Evolutionary conservation across 345 rosid species (phyloP).

Genomic region (Anacardium occidentale): DNA sequence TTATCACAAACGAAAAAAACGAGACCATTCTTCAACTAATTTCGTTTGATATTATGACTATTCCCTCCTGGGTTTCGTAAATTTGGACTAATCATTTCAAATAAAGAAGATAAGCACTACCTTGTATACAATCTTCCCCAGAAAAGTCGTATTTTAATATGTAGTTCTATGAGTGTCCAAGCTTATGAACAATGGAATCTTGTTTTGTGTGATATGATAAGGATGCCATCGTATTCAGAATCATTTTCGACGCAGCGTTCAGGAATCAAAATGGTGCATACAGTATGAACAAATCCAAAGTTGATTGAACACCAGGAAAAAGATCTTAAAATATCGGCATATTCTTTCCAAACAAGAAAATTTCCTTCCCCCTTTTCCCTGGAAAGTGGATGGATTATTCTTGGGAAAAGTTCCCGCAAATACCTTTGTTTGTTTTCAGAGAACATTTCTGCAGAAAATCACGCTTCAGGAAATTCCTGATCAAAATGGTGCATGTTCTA

Average conservation of each 20-base stretch:
- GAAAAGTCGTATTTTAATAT: too few species aligned
- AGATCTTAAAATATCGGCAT: not conserved
- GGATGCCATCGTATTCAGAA: slow-evolving; percentile 15
- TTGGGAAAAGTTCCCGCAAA: not conserved
- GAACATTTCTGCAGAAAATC: too few species aligned
- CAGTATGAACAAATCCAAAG: too few species aligned
- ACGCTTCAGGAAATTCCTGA: too few species aligned
- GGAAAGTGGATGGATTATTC: slow-evolving; percentile 12
- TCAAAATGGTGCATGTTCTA: too few species aligned
- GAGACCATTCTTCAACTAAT: too few species aligned
- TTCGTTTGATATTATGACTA: too few species aligned
- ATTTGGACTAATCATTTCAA: not conserved
- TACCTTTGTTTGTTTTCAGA: too few species aligned
- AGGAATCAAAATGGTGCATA: not conserved
- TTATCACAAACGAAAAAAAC: too few species aligned
- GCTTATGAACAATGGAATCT: slow-evolving; percentile 11
- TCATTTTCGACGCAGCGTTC: not conserved
- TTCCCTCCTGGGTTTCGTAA: too few species aligned
- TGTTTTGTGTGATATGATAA: not conserved
- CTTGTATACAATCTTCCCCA: not conserved
- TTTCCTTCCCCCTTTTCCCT: not conserved
- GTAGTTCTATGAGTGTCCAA: slow-evolving; percentile 3
- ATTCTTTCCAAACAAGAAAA: not conserved
- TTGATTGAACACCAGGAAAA: not conserved
- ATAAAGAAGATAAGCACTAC: not conserved